Conservation (phyloP, 139 green algal species). For the Zygnema cylindricum region DNA sequence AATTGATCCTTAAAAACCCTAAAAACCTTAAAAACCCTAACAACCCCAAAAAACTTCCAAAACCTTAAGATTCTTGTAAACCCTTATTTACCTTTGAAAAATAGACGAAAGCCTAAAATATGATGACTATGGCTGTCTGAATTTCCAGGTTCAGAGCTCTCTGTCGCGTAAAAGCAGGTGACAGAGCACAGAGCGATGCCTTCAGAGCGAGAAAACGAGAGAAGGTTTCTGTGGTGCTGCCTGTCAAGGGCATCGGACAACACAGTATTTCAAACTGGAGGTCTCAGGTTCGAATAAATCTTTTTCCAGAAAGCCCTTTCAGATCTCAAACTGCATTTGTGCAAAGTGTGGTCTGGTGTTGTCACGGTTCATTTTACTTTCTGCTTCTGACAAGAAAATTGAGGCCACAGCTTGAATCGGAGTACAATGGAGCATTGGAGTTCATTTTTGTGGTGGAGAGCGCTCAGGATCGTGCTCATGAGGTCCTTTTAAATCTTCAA, state of each 20-base stretch:
- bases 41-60: no score
- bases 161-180: not conserved
- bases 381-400: no score
- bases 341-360: no score
- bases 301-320: no score
- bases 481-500: not conserved
- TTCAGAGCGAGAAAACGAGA: not conserved
- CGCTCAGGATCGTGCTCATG: constrained; percentile 27
- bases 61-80: no score
- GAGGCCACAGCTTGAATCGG: constrained; percentile 22
- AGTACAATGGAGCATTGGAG: constrained; percentile 35
- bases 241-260: constrained; percentile 31
- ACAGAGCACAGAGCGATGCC: not conserved
- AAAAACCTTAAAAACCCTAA: no score
- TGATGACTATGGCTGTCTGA: no score
- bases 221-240: constrained; percentile 14
- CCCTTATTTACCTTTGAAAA: no score
- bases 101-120: no score
- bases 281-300: constrained; percentile 13
- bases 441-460: constrained; percentile 55
- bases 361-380: no score
- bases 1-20: no score
- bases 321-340: no score
- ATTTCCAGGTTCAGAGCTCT: not conserved
- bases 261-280: constrained; percentile 45